Conservation (phyloP, 257 asterid species). For the Solanum lignicaule region DNA sequence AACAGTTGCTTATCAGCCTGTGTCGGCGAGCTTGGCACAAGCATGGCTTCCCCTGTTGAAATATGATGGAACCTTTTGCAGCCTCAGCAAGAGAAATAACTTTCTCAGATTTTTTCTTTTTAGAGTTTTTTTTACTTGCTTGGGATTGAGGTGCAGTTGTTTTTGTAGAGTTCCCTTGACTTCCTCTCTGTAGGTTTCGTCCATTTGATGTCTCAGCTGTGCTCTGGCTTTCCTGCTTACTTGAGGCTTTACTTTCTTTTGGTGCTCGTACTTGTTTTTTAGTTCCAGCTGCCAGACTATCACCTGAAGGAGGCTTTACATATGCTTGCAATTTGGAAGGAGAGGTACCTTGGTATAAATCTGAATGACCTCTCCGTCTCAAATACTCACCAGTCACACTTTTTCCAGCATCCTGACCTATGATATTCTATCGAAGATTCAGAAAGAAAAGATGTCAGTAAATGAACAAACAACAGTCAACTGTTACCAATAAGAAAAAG, state of each 20-base stretch:
- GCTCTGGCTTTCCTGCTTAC: slow-evolving; percentile 27
- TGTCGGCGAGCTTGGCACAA: slow-evolving; percentile 92
- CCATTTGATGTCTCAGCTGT: slow-evolving; percentile 26
- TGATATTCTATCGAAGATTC: slow-evolving; percentile 45
- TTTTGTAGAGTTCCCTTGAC: slow-evolving; percentile 51
- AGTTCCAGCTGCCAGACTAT: slow-evolving; percentile 18
- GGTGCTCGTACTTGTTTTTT: slow-evolving; percentile 52
- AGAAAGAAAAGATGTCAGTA: not conserved
- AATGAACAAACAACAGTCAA: not conserved
- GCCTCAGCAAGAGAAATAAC: slow-evolving; percentile 87
- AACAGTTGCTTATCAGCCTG: slow-evolving; percentile 73
- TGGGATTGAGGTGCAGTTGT: slow-evolving; percentile 6
- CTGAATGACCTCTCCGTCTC: slow-evolving; percentile 66
- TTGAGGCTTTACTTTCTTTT: slow-evolving; percentile 32
- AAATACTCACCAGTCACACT: slow-evolving; percentile 63
- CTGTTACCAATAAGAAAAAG: not conserved
- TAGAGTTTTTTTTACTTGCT: slow-evolving; percentile 34
- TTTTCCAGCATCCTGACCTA: slow-evolving; percentile 79
- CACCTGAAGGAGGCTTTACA: slow-evolving; percentile 63
- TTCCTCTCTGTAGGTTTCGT: slow-evolving; percentile 16
- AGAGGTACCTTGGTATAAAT: slow-evolving; percentile 22
- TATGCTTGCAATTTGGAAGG: slow-evolving; percentile 58
- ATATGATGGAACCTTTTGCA: slow-evolving; percentile 81
- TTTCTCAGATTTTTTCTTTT: slow-evolving; percentile 80
- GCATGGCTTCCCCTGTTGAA: slow-evolving; percentile 92